Evolutionary conservation across 805 yeast genomes (phyloP), one percentile per base, ranked within the genome.

Genomic region (Allodekkera sacchari): DNA sequence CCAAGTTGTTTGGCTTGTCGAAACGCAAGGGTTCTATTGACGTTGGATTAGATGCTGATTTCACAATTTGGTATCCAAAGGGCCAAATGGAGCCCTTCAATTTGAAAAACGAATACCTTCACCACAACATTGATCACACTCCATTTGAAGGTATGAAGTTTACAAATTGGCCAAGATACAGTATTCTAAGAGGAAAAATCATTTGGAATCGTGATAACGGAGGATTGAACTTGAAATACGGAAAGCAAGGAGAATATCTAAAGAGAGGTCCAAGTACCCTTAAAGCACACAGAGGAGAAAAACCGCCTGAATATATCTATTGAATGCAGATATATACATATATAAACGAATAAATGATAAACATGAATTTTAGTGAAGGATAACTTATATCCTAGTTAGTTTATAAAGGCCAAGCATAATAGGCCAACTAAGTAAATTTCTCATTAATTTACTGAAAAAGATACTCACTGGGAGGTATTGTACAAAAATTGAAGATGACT

Each of bases 11-110:
- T 31, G 74, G 74, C 7, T 34, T 66, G 18, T 52, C 53, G 24
- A 55, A 55, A 12, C 43, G 36, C 31, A 66, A 66, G 38, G 74
- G 74, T 4, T 47, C 59, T 6, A 50, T 67, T 21, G 59, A 59
- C 11, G 62, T 66, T 13, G 74, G 74, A 3, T 51, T 51, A 36
- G 74, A 67, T 48, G 74, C 73, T 5, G 74, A 67, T 39, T 30
- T 67, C 13, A 64, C 62, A 3, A 55, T 67, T 17, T 67, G 74
- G 73, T 64, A 67, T 44, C 68, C 70, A 12, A 44, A 51, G 30
- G 54, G 48, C 11, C 26, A 46, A 24, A 44, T 58, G 45, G 32
- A 39, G 22, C 43, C 52, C 3, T 56, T 53, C 30, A 24, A 28
- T 0, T 33, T 57, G 20, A 44, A 33, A 20, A 61, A 61, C 34